Evolutionary conservation across 805 yeast genomes (phyloP).

Genomic region (Schizosaccharomyces lindneri): DNA sequence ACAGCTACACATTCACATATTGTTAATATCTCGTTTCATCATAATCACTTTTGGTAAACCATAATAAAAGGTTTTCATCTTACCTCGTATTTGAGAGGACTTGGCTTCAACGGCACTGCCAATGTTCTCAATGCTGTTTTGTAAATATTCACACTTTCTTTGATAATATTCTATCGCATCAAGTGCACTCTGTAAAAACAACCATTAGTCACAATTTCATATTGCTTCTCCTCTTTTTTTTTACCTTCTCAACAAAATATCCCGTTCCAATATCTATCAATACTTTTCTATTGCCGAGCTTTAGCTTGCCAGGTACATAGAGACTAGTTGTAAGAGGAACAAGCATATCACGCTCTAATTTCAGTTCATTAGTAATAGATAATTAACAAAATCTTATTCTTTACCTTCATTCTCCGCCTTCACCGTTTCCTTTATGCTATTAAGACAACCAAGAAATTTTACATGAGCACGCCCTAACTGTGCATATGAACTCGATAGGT

Average conservation of each 20-base stretch:
- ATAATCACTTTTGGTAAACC: background rate
- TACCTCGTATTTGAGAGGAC: background rate
- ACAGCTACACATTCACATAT: background rate
- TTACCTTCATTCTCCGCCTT: constrained; percentile 17
- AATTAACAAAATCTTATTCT: background rate
- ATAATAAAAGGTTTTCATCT: background rate
- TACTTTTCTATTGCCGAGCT: constrained; percentile 32
- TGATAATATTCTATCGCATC: background rate
- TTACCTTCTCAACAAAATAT: constrained; percentile 57
- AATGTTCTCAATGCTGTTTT: background rate
- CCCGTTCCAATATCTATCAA: constrained; percentile 94
- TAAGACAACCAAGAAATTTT: constrained; percentile 59
- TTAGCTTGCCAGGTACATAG: constrained; percentile 65
- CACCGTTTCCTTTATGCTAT: constrained; percentile 35
- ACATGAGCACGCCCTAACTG: constrained; percentile 63
- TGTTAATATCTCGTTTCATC: background rate
- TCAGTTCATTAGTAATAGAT: background rate
- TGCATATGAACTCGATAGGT: constrained; percentile 56
- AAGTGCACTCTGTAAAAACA: background rate
- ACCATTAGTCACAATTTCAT: too few relatives aligned
- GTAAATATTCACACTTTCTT: background rate
- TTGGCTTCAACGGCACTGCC: background rate
- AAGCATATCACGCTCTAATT: constrained; percentile 26
- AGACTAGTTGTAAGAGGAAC: constrained; percentile 77
- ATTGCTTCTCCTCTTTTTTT: background rate